Percentiles rank a stretch among this genome's conserved stretches.
These are phyloP conservation scores for Dendrobium chrysotoxum DNA, from an alignment of 106 monocot species.

Conservation along the genomic window DNA sequence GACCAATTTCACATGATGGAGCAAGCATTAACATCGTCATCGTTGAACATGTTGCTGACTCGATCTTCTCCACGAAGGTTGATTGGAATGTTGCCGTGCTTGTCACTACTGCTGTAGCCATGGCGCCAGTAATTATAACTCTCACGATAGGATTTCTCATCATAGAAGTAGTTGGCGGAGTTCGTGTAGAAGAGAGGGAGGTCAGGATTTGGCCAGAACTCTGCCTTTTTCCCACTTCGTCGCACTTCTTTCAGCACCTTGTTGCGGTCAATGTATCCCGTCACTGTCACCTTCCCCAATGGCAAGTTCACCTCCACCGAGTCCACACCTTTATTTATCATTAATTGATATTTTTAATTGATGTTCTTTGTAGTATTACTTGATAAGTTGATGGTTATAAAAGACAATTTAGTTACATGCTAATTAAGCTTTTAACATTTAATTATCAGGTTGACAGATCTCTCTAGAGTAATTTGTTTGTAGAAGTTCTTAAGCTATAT, in stretches of 20 bases:
- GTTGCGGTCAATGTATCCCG: conserved; percentile 49
- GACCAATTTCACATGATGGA: conserved; percentile 33
- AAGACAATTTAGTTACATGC: neutral
- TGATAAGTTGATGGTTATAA: neutral
- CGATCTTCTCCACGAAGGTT: conserved; percentile 31
- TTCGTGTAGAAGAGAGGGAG: conserved; percentile 39
- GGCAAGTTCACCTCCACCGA: conserved; percentile 39
- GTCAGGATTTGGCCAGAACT: conserved; percentile 63
- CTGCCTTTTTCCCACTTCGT: conserved; percentile 55
- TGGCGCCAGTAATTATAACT: conserved; percentile 68
- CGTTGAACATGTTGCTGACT: conserved; percentile 61
- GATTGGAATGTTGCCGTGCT: conserved; percentile 42
- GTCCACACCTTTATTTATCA: conserved; percentile 34
- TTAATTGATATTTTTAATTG: neutral
- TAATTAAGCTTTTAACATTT: too few species aligned
- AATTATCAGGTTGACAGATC: too few species aligned
- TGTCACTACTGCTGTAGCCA: conserved; percentile 53
- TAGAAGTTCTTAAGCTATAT: too few species aligned
- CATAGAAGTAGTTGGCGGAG: conserved; percentile 31
- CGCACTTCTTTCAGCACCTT: conserved; percentile 59
- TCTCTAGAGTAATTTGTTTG: too few species aligned
- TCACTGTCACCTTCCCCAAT: conserved; percentile 56
- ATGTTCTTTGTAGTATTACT: neutral
- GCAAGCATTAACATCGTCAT: conserved; percentile 64
- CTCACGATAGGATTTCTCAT: conserved; percentile 33